These are phyloP conservation scores for Sclerotinia glacialis DNA, from an alignment of 2,329 filamentous ascomycete species.

Conservation along the genomic window DNA sequence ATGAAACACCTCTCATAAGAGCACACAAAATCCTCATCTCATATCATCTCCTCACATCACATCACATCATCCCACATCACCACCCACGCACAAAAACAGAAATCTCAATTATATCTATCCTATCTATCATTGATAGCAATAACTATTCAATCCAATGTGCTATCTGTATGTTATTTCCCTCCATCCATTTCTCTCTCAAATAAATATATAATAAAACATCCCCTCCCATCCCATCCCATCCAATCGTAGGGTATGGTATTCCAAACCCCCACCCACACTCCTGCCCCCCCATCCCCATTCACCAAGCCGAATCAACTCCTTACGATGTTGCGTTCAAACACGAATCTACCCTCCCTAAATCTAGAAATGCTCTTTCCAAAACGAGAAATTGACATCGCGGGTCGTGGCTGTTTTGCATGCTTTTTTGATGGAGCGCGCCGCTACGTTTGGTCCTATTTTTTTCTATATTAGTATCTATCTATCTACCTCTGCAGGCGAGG, in stretches of 20 bases:
- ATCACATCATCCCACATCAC: neutral
- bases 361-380: conserved; percentile 96
- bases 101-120: neutral
- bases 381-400: conserved; percentile 84
- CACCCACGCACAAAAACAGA: neutral
- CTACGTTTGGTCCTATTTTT: conserved; percentile 39
- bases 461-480: conserved; percentile 25
- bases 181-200: neutral
- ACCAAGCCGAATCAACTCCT: too few species aligned
- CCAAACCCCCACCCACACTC: neutral
- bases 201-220: conserved; percentile 2
- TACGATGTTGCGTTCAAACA: too few species aligned
- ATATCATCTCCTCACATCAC: too few species aligned
- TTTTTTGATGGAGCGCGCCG: conserved; percentile 79
- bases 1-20: too few species aligned
- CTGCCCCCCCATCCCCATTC: neutral
- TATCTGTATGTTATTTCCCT: neutral
- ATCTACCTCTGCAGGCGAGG: neutral
- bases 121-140: neutral
- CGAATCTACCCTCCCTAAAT: neutral
- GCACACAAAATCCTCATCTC: too few species aligned
- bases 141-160: neutral
- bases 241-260: too few species aligned
- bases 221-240: neutral
- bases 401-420: conserved; percentile 72